A percentile compares a stretch with the other conserved stretches of the same genome.
These are phyloP conservation scores for Heracleum sosnowskyi DNA, from an alignment of 129 eudicot genomes.

Conservation along the genomic window DNA sequence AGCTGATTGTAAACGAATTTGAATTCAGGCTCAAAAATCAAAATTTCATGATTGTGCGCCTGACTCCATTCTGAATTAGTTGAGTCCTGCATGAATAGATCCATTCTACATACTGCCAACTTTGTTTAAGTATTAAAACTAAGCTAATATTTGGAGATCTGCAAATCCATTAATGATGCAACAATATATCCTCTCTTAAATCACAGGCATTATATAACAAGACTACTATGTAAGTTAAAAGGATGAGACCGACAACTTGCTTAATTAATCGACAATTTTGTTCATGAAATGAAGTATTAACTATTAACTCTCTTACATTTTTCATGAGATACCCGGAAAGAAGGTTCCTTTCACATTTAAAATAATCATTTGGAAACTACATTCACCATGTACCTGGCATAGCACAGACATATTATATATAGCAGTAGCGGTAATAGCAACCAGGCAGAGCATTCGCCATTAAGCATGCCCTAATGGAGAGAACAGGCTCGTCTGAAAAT, in stretches of 20 bases:
- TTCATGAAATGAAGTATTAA: too few relatives aligned
- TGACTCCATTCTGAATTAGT: not conserved
- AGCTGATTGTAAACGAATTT: too few relatives aligned
- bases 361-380: not conserved
- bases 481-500: constrained; percentile 20
- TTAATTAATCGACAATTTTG: too few relatives aligned
- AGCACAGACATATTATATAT: not conserved
- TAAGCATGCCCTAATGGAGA: constrained; percentile 11
- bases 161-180: not conserved
- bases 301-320: not conserved
- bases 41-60: too few relatives aligned
- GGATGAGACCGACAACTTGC: not conserved
- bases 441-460: constrained; percentile 8
- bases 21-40: too few relatives aligned
- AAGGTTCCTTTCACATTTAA: constrained; percentile 8
- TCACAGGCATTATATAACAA: not conserved
- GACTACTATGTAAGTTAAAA: not conserved
- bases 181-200: not conserved
- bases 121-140: too few relatives aligned
- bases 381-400: not conserved
- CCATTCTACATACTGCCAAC: too few relatives aligned
- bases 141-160: not conserved
- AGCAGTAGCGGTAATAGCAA: too few relatives aligned
- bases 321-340: not conserved
- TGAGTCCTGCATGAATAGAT: too few relatives aligned